Evolutionary conservation across 768 basidiomycete genomes (phyloP).

Genomic region (Pisolithus orientalis): DNA sequence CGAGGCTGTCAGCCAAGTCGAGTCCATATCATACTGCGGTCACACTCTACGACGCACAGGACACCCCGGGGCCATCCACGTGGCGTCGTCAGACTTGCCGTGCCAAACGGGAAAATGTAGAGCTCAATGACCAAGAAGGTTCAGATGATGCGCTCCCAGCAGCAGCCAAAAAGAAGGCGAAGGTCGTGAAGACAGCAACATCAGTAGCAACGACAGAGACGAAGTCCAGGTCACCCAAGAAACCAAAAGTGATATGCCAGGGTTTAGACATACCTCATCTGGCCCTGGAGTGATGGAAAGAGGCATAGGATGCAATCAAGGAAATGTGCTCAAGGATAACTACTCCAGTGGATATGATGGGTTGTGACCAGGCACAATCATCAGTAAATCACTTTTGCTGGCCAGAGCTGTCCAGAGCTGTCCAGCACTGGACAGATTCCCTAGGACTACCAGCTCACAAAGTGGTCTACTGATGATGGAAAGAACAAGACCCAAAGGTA

Average conservation of each 20-base stretch:
- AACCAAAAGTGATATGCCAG: conserved; percentile 50
- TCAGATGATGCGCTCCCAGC: background rate
- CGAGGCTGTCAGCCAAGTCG: conserved; percentile 31
- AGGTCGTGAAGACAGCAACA: background rate
- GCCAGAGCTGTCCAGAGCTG: too few relatives aligned
- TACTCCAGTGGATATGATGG: conserved; percentile 93
- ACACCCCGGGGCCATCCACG: conserved; percentile 15
- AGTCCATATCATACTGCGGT: conserved; percentile 42
- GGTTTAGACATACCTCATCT: conserved; percentile 57
- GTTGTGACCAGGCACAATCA: conserved; percentile 72
- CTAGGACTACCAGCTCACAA: too few relatives aligned
- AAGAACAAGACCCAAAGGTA: too few relatives aligned
- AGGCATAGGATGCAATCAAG: conserved; percentile 66
- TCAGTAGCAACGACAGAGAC: background rate
- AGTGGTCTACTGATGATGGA: too few relatives aligned
- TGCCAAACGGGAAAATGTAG: conserved; percentile 22
- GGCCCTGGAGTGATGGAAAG: conserved; percentile 58
- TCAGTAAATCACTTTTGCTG: too few relatives aligned
- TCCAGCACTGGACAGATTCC: too few relatives aligned
- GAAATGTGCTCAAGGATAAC: conserved; percentile 64
- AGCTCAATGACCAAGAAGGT: background rate
- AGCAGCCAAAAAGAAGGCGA: background rate
- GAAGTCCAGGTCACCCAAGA: conserved; percentile 36
- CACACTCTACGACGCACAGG: conserved; percentile 31
- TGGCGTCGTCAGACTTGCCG: conserved; percentile 16